A percentile compares a stretch with the other conserved stretches of the same genome.
Conservation (phyloP, 1,284 basidiomycete genomes). For the Trichosporon ovoides region DNA sequence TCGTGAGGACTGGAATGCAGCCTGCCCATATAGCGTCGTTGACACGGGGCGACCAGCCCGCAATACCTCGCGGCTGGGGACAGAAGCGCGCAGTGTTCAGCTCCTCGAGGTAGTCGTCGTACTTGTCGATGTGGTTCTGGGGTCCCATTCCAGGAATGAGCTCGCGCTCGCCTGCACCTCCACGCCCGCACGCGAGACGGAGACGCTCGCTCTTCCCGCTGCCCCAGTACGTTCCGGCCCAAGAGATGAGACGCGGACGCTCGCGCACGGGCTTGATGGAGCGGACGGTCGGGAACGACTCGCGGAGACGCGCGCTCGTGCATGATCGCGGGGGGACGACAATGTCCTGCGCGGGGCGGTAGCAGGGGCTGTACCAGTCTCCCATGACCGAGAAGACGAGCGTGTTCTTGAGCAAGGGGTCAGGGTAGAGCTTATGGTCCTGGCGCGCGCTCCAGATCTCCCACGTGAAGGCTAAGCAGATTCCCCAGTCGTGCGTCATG, state of each 20-base stretch:
- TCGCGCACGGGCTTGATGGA: constrained; percentile 36
- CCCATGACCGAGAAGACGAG: constrained; percentile 47
- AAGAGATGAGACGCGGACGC: constrained; percentile 36
- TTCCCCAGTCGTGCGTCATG: constrained; percentile 52
- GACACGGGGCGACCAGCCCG: constrained; percentile 50
- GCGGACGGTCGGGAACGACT: constrained; percentile 32
- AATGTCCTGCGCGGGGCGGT: constrained; percentile 47
- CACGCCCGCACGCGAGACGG: constrained; percentile 42
- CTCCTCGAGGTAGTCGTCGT: constrained; percentile 48
- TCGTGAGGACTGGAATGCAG: constrained; percentile 51
- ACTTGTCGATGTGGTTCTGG: constrained; percentile 35
- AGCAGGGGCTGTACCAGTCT: constrained; percentile 46
- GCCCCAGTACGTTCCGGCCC: constrained; percentile 48
- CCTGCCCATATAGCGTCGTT: constrained; percentile 52
- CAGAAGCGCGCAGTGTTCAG: constrained; percentile 49
- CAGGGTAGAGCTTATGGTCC: constrained; percentile 33
- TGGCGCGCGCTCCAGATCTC: constrained; percentile 42
- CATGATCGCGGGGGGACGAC: constrained; percentile 48
- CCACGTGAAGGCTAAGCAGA: constrained; percentile 46
- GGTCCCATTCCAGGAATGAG: constrained; percentile 39
- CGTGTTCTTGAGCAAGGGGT: constrained; percentile 40
- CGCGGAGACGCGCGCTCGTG: constrained; percentile 28
- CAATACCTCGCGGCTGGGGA: constrained; percentile 48
- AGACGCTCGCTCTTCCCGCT: constrained; percentile 46
- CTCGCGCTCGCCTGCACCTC: constrained; percentile 38